Evolutionary conservation across 2,329 filamentous ascomycete genomes (phyloP).

Genomic region (Coniochaeta hoffmannii): DNA sequence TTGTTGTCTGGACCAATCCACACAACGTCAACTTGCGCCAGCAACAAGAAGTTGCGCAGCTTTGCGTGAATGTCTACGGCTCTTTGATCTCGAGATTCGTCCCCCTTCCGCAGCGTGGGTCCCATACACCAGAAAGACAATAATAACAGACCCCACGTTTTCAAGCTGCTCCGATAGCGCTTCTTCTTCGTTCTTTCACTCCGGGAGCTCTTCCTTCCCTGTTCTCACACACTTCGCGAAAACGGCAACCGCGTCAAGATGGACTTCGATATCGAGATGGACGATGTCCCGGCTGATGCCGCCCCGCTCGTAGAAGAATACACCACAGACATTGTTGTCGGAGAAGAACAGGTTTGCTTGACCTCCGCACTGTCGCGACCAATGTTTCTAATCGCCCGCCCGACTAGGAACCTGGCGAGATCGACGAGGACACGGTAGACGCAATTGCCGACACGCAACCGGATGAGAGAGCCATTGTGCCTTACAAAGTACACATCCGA

Average conservation of each 20-base stretch:
- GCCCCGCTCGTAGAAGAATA: constrained; percentile 17
- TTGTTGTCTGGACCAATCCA: not conserved
- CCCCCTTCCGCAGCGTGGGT: not conserved
- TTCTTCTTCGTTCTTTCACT: not conserved
- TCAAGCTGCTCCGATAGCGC: not conserved
- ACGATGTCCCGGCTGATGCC: constrained; percentile 40
- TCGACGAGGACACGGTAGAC: constrained; percentile 22
- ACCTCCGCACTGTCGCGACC: not conserved
- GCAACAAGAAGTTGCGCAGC: not conserved
- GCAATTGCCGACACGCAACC: constrained; percentile 12
- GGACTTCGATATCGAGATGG: constrained; percentile 69
- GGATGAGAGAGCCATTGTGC: constrained; percentile 23
- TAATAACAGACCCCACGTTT: not conserved
- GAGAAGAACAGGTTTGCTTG: constrained; percentile 18
- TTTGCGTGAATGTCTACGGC: not conserved
- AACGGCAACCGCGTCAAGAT: constrained; percentile 29
- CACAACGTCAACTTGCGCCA: not conserved
- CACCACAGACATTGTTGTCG: constrained; percentile 17
- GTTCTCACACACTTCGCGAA: not conserved
- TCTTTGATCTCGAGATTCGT: not conserved
- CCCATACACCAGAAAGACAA: not conserved
- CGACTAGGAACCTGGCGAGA: constrained; percentile 31
- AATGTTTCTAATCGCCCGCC: constrained; percentile 1
- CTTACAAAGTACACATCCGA: constrained; percentile 71
- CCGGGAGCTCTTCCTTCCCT: not conserved